Evolutionary conservation across 2,329 filamentous ascomycete species (phyloP).

Genomic region (Pseudophaeomoniella oleicola): DNA sequence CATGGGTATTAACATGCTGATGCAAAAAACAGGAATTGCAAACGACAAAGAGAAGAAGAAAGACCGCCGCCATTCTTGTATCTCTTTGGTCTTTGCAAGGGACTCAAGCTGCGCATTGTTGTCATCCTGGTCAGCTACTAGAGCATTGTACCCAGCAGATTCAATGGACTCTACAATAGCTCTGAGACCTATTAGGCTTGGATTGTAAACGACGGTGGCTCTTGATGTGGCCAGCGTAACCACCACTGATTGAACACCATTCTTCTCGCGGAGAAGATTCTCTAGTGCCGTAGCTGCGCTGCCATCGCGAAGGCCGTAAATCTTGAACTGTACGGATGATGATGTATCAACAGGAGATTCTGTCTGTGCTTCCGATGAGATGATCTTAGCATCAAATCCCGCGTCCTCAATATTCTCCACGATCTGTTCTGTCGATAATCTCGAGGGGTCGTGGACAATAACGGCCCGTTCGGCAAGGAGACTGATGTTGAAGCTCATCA

Average conservation of each 20-base stretch:
- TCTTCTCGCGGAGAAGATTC: slow-evolving; percentile 44
- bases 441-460: slow-evolving; percentile 62
- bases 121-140: slow-evolving; percentile 82
- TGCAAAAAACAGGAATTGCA: slow-evolving; percentile 77
- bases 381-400: slow-evolving; percentile 72
- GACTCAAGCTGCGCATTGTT: slow-evolving; percentile 95
- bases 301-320: slow-evolving; percentile 68
- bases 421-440: slow-evolving; percentile 60
- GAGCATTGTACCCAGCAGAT: slow-evolving; percentile 68
- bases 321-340: slow-evolving; percentile 60
- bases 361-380: slow-evolving; percentile 56
- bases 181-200: slow-evolving; percentile 61
- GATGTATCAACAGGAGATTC: slow-evolving; percentile 39
- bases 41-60: slow-evolving; percentile 68
- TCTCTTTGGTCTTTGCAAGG: slow-evolving; percentile 88
- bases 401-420: slow-evolving; percentile 73
- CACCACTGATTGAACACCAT: slow-evolving; percentile 60
- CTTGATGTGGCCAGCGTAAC: slow-evolving; percentile 61
- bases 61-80: slow-evolving; percentile 77
- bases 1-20: slow-evolving; percentile 94
- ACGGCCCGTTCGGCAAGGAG: slow-evolving; percentile 84
- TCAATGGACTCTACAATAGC: slow-evolving; percentile 73
- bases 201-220: slow-evolving; percentile 58
- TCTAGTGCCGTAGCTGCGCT: slow-evolving; percentile 60
- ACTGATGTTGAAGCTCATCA: slow-evolving; percentile 88